Conservation (phyloP, 352 stramenopile species). For the Globisporangium nagaii region DNA sequence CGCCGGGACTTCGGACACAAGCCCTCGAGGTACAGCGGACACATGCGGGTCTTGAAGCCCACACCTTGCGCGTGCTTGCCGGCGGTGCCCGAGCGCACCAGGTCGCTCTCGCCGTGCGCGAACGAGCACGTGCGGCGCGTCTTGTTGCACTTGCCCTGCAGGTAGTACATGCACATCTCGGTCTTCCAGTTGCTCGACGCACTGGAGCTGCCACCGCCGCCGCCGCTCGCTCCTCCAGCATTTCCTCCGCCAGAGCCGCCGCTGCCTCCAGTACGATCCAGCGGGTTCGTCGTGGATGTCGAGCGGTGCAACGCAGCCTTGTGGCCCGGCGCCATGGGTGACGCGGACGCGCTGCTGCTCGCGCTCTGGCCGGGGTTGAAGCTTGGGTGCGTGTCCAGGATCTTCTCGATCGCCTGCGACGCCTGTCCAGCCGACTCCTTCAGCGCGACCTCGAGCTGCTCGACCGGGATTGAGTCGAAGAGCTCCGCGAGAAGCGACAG, state of each 20-base stretch:
- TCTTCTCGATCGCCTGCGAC: slow-evolving; percentile 53
- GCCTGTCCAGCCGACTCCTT: slow-evolving; percentile 41
- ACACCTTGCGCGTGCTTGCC: slow-evolving; percentile 22
- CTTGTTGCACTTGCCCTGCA: slow-evolving; percentile 88
- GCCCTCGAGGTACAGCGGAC: slow-evolving; percentile 68
- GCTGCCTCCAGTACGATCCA: slow-evolving; percentile 4
- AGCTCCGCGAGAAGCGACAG: slow-evolving; percentile 65
- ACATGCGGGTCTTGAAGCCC: slow-evolving; percentile 74
- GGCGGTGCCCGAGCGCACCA: slow-evolving; percentile 35
- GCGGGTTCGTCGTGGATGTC: slow-evolving; percentile 1
- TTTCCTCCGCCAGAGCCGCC: slow-evolving; percentile 15
- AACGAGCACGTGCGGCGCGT: slow-evolving; percentile 84
- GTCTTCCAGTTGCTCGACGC: slow-evolving; percentile 81
- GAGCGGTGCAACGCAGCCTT: slow-evolving; percentile 25
- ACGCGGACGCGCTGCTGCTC: not conserved
- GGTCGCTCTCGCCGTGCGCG: slow-evolving; percentile 76
- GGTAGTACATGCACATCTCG: slow-evolving; percentile 87
- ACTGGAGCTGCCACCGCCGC: not conserved
- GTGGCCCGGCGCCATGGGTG: not conserved
- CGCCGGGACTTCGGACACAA: slow-evolving; percentile 67
- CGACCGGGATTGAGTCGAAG: slow-evolving; percentile 61
- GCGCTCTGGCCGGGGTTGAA: slow-evolving; percentile 46
- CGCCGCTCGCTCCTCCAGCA: slow-evolving; percentile 6
- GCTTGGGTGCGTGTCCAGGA: slow-evolving; percentile 60
- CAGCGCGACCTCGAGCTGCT: slow-evolving; percentile 56